Percentiles rank a stretch among this genome's conserved stretches.
Conservation (phyloP, 1,284 basidiomycete genomes). For the Cystobasidium pallidum region DNA sequence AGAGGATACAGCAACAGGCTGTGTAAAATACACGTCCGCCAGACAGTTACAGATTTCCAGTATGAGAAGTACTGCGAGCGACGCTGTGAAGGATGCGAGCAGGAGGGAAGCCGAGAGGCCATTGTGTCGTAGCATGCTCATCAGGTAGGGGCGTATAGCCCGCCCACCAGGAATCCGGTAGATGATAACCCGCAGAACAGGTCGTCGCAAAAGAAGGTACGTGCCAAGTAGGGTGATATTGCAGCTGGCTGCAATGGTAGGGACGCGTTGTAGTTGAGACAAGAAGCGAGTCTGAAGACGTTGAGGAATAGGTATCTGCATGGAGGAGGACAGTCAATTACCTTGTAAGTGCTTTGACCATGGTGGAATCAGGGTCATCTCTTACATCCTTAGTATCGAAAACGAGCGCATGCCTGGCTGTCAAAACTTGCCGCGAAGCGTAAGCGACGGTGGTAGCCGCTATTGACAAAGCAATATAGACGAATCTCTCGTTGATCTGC, state of each 20-base stretch:
- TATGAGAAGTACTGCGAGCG: slow-evolving; percentile 45
- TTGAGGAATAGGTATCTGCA: slow-evolving; percentile 48
- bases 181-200: slow-evolving; percentile 48
- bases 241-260: slow-evolving; percentile 26
- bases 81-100: slow-evolving; percentile 33
- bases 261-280: neutral
- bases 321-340: neutral
- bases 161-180: slow-evolving; percentile 46
- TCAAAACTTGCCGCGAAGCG: slow-evolving; percentile 42
- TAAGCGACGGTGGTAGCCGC: slow-evolving; percentile 35
- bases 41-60: slow-evolving; percentile 50
- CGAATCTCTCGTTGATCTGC: slow-evolving; percentile 49
- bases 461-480: slow-evolving; percentile 46
- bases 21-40: slow-evolving; percentile 29
- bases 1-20: slow-evolving; percentile 49
- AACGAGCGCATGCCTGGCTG: slow-evolving; percentile 42
- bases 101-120: slow-evolving; percentile 47
- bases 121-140: slow-evolving; percentile 47
- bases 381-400: slow-evolving; percentile 30
- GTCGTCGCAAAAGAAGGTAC: slow-evolving; percentile 48
- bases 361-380: neutral
- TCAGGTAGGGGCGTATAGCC: slow-evolving; percentile 49
- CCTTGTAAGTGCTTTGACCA: neutral
- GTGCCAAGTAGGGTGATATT: slow-evolving; percentile 46
- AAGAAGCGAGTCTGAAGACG: slow-evolving; percentile 43